Conservation (phyloP, 176 grass and related monocot species). For the Rhynchospora tenuis region DNA sequence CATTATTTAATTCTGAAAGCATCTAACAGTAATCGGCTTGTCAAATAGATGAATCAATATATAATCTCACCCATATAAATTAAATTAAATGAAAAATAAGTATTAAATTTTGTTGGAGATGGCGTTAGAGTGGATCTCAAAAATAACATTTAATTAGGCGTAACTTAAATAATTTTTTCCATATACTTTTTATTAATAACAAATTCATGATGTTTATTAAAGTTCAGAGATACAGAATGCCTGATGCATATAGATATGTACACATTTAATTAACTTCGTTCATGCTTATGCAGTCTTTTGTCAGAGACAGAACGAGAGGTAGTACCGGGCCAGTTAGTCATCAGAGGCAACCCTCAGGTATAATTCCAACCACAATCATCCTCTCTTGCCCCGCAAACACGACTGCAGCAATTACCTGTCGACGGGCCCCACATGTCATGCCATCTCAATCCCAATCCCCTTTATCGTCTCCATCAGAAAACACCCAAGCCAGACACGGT, state of each 20-base stretch:
- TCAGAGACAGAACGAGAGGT: neutral
- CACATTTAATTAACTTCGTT: neutral
- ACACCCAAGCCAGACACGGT: neutral
- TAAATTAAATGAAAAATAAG: neutral
- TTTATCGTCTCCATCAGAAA: neutral
- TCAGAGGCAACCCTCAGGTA: neutral
- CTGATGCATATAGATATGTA: neutral
- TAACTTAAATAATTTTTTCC: neutral
- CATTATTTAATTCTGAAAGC: no score
- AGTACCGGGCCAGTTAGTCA: neutral
- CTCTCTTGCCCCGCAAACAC: slow-evolving; percentile 3
- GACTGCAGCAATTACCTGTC: neutral
- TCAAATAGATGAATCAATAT: no score
- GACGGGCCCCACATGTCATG: no score
- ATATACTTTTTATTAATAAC: neutral
- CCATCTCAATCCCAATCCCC: slow-evolving; percentile 10
- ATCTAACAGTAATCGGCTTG: no score
- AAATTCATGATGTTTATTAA: neutral
- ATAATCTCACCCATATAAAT: no score
- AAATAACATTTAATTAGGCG: neutral
- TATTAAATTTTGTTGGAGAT: neutral
- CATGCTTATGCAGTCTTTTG: slow-evolving; percentile 18
- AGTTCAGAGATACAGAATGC: neutral
- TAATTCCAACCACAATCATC: neutral
- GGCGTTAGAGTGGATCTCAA: neutral